Conservation (phyloP, 345 rosid species). For the Camelina sativa region DNA sequence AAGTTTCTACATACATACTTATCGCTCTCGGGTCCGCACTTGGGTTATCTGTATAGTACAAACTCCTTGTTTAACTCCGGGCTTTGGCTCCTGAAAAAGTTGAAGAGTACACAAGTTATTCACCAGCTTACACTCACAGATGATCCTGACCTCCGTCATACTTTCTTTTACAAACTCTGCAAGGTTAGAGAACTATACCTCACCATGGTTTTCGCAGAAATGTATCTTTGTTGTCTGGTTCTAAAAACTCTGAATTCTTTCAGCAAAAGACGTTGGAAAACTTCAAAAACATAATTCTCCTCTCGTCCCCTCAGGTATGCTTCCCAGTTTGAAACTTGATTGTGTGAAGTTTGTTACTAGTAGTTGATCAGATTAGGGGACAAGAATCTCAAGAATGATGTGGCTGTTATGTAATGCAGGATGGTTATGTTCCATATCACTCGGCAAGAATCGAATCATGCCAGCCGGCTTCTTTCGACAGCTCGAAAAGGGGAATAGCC, state of each 20-base stretch:
- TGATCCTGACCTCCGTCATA: conserved; percentile 75
- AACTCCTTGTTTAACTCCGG: conserved; percentile 95
- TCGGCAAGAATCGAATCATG: conserved; percentile 92
- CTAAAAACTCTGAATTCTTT: conserved; percentile 30
- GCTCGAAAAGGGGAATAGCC: conserved; percentile 69
- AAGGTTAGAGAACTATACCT: conserved; percentile 56
- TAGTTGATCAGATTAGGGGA: background rate
- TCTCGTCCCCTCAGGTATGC: conserved; percentile 92
- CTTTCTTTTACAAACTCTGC: conserved; percentile 83
- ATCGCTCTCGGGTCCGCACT: conserved; percentile 91
- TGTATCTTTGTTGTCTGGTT: background rate
- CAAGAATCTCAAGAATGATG: background rate
- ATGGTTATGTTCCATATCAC: conserved; percentile 97
- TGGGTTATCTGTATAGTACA: conserved; percentile 94
- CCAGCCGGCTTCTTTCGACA: conserved; percentile 74
- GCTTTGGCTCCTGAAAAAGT: conserved; percentile 88
- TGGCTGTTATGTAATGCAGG: conserved; percentile 49
- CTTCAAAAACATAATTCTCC: conserved; percentile 71
- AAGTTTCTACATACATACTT: conserved; percentile 70
- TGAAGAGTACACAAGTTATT: conserved; percentile 86
- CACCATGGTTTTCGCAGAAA: background rate
- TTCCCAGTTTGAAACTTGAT: background rate
- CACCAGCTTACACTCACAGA: conserved; percentile 98
- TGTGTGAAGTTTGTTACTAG: background rate
- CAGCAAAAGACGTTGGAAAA: conserved; percentile 90